Base-by-base conservation (phyloP, 2,329 filamentous ascomycete genomes). In the Epichloe amarillans region DNA sequence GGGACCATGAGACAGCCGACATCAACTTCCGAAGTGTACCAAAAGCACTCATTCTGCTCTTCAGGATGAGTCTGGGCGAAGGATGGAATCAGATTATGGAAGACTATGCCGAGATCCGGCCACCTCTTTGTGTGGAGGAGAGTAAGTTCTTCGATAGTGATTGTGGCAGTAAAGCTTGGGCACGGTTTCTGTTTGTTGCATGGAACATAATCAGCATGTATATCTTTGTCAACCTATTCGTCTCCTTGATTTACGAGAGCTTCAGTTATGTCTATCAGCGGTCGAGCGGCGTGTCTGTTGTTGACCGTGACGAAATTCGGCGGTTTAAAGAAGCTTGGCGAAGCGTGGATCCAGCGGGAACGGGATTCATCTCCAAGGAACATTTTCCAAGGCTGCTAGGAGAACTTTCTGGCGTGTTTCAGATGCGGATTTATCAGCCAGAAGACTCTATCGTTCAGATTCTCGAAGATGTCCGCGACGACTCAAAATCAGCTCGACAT, bases 161-260 rank as follows among this genome's bases (percentile, higher is more conserved):
- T 68, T 98, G 93, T 62, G 93, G 93, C 52, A 95, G 91, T 69
- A 79, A 82, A 47, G 78, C 82, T 39, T 98, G 93, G 89, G 89
- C 93, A 7, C 78, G 89, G 48, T 80, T 83, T 36, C 74, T 98
- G 10, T 98, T 98, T 71, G 89, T 97, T 52, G 81, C 85, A 4
- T 98, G 93, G 93, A 98, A 98, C 72, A 91, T 98, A 61, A 78
- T 98, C 68, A 97, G 91, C 85, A 98, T 98, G 93, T 98, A 98
- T 70, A 95, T 98, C 61, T 98, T 98, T 62, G 91, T 97, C 63
- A 96, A 91, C 62, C 72, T 98, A 63, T 98, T 98, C 66, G 91
- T 98, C 53, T 98, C 93, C 46, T 82, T 98, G 65, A 98, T 98
- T 59, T 98, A 94, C 70, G 93, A 98, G 72, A 97, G 90, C 69